Percentiles rank a stretch among this genome's conserved stretches.
Conservation (phyloP, 2,329 filamentous ascomycete genomes). For the Pseudopyrenochaeta lycopersici region DNA sequence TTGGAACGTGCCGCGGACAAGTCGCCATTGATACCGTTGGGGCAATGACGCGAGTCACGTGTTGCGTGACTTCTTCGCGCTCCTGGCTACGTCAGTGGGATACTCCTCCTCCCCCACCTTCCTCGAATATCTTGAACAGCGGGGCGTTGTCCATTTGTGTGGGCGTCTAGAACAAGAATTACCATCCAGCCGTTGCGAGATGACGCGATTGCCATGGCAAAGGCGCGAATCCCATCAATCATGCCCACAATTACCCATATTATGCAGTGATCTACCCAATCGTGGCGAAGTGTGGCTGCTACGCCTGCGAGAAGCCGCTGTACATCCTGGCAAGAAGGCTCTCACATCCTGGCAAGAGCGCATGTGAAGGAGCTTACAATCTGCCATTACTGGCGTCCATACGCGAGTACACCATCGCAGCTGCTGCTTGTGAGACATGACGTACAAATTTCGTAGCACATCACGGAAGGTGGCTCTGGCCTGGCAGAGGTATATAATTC, state of each 20-base stretch:
- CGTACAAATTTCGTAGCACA: conserved; percentile 30
- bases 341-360: conserved; percentile 5
- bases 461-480: conserved; percentile 7
- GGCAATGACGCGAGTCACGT: conserved; percentile 26
- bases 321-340: conserved; percentile 20
- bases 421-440: conserved; percentile 28
- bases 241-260: conserved; percentile 14
- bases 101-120: too few relatives aligned
- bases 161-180: conserved; percentile 15
- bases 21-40: neutral
- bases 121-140: conserved; percentile 6
- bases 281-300: conserved; percentile 24
- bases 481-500: conserved; percentile 30
- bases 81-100: conserved; percentile 23
- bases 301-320: conserved; percentile 24
- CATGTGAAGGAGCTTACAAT: conserved; percentile 23
- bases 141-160: conserved; percentile 11
- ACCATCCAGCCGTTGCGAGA: conserved; percentile 13
- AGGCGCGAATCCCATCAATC: conserved; percentile 29
- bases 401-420: conserved; percentile 17
- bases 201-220: conserved; percentile 36
- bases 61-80: conserved; percentile 24
- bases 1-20: neutral
- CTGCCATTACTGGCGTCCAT: too few relatives aligned
- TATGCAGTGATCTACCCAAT: conserved; percentile 31